These are phyloP conservation scores for Neurospora sp. DNA, from an alignment of 495 filamentous ascomycete genomes.

Conservation along the genomic window DNA sequence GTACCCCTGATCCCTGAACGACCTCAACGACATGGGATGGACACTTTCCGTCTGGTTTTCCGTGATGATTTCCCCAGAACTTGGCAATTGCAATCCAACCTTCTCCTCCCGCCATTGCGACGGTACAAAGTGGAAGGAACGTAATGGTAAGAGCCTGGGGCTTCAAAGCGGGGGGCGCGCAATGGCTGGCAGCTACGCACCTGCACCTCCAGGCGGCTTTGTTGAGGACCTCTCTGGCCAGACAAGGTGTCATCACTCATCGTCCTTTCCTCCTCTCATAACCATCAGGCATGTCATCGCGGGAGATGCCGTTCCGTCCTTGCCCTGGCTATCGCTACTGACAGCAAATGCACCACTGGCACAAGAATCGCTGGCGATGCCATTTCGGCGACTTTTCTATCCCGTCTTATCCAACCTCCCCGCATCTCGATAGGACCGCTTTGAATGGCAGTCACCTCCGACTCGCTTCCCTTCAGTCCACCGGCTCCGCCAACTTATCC, in stretches of 20 bases:
- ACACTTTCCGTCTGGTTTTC: neutral
- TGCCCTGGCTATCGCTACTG: neutral
- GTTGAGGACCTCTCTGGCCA: neutral
- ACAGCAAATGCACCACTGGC: neutral
- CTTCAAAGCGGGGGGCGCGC: neutral
- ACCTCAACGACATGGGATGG: neutral
- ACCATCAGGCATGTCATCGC: neutral
- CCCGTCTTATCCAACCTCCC: neutral
- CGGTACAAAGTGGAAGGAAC: neutral
- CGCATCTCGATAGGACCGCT: neutral
- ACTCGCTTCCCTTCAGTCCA: neutral
- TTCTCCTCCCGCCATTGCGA: neutral
- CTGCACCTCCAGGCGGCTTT: neutral
- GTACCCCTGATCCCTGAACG: neutral
- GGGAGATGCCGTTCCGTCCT: neutral
- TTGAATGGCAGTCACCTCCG: neutral
- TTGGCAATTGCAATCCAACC: neutral
- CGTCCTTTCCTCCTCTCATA: neutral
- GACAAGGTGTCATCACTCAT: neutral
- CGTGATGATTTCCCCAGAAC: neutral
- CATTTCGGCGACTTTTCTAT: neutral
- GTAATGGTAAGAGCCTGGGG: neutral
- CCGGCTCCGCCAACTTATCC: neutral
- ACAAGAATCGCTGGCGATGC: neutral
- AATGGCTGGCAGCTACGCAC: neutral